Evolutionary conservation across 2,329 filamentous ascomycete genomes (phyloP).

Genomic region (Curvularia sp.): DNA sequence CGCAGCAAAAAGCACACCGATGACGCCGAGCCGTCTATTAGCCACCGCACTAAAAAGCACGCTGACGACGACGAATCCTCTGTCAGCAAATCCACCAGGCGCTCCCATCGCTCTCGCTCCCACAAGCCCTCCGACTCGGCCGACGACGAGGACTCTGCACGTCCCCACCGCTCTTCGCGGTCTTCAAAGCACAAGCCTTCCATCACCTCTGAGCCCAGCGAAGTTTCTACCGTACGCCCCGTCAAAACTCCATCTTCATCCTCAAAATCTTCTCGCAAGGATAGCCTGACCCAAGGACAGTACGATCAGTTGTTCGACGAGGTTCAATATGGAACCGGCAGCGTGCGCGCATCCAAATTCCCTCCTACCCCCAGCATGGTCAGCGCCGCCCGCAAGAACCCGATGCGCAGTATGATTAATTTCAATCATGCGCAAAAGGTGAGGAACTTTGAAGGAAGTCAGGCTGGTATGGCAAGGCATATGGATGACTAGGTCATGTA

Average conservation of each 20-base stretch:
- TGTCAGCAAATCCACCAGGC: slow-evolving; percentile 41
- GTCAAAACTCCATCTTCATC: slow-evolving; percentile 20
- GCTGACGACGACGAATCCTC: slow-evolving; percentile 27
- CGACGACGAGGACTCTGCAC: slow-evolving; percentile 27
- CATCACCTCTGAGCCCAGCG: slow-evolving; percentile 45
- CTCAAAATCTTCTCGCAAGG: slow-evolving; percentile 37
- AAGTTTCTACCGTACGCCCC: slow-evolving; percentile 46
- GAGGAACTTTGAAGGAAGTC: slow-evolving; percentile 36
- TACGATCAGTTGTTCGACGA: slow-evolving; percentile 42
- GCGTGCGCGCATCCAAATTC: slow-evolving; percentile 38
- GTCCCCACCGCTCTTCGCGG: slow-evolving; percentile 29
- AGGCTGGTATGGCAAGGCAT: slow-evolving; percentile 4
- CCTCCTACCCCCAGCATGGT: slow-evolving; percentile 51
- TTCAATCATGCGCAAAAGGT: slow-evolving; percentile 45
- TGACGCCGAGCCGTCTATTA: slow-evolving; percentile 31
- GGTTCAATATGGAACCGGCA: slow-evolving; percentile 41
- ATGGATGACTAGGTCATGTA: neutral
- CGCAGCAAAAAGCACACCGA: slow-evolving; percentile 22
- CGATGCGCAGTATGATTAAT: slow-evolving; percentile 48
- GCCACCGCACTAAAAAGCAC: slow-evolving; percentile 27
- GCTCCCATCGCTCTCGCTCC: slow-evolving; percentile 36
- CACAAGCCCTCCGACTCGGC: slow-evolving; percentile 35
- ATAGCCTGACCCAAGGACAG: slow-evolving; percentile 40
- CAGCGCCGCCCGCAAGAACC: slow-evolving; percentile 41
- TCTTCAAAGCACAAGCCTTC: slow-evolving; percentile 22